Evolutionary conservation across 1,284 basidiomycete species (phyloP), one percentile per base, ranked within the genome.

Genomic region (Austroboletus rostrupii): DNA sequence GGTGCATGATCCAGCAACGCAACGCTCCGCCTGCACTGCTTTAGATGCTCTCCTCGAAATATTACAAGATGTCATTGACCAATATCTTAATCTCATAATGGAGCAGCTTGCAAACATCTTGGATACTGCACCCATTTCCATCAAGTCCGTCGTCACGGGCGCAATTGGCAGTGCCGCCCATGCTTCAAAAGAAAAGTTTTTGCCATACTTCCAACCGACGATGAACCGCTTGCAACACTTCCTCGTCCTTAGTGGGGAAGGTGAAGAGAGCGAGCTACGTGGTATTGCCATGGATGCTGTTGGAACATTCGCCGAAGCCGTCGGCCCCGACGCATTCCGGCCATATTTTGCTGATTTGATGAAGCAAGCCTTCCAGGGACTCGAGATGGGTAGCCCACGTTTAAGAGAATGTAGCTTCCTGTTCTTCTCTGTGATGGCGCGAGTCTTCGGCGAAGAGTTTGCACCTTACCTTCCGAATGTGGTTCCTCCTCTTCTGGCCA

Each of bases 261-360:
- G 89, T 39, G 91, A 93, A 65, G 92, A 95, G 66, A 87, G 85
- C 58, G 95, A 99, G 64, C 82, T 99, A 39, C 91, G 97, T 54
- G 97, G 97, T 39, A 97, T 98, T 66, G 90, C 96, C 23, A 97
- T 97, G 82, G 97, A 99, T 72, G 94, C 97, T 33, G 87, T 98
- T 56, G 97, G 97, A 43, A 99, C 97, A 0, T 92, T 99, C 59
- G 92, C 96, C 32, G 97, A 98, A 72, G 94, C 97, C 14, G 92
- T 99, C 47, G 97, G 97, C 58, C 84, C 87, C 66, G 94, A 99
- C 23, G 76, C 84, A 29, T 99, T 99, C 87, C 79, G 91, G 36
- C 96, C 95, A 20, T 99, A 92, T 80, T 96, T 97, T 77, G 78
- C 87, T 39, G 87, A 94, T 53, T 85, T 97, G 79, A 98, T 99